Conservation (phyloP, 352 stramenopile genomes). For the Phytopythium vexans region DNA sequence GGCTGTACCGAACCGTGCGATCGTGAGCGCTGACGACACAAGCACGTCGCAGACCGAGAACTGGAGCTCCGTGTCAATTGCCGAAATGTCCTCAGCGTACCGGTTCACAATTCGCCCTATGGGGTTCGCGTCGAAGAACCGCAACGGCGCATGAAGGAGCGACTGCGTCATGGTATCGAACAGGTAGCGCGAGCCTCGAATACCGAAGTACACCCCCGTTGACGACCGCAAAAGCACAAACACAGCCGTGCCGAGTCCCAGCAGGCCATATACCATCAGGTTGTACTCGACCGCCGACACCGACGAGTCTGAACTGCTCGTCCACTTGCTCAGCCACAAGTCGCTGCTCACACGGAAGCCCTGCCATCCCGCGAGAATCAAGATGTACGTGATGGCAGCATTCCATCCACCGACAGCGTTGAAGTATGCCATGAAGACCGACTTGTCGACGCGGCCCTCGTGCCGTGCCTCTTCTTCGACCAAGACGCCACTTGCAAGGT, state of each 20-base stretch:
- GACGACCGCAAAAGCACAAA: constrained; percentile 22
- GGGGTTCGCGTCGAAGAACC: constrained; percentile 90
- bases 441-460: constrained; percentile 18
- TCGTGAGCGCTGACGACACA: constrained; percentile 42
- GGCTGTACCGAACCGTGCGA: constrained; percentile 64
- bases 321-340: constrained; percentile 26
- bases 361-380: constrained; percentile 11
- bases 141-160: constrained; percentile 77
- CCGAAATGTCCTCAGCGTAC: constrained; percentile 86
- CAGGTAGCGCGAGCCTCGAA: constrained; percentile 33
- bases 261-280: constrained; percentile 19
- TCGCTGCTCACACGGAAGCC: constrained; percentile 13
- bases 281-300: constrained; percentile 6
- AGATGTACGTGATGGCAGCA: constrained; percentile 6
- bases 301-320: not conserved
- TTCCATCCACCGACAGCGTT: constrained; percentile 16
- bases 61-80: constrained; percentile 62
- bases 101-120: constrained; percentile 82
- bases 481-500: not conserved
- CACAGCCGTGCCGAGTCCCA: constrained; percentile 12
- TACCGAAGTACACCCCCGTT: constrained; percentile 13
- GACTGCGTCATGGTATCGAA: constrained; percentile 74
- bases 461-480: constrained; percentile 19
- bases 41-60: constrained; percentile 21
- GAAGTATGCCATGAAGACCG: constrained; percentile 25